A percentile compares a stretch with the other conserved stretches of the same genome.
phyloP scores from a whole-genome alignment of 108 stramenopile species.

The Schizochytrium sp. region DNA sequence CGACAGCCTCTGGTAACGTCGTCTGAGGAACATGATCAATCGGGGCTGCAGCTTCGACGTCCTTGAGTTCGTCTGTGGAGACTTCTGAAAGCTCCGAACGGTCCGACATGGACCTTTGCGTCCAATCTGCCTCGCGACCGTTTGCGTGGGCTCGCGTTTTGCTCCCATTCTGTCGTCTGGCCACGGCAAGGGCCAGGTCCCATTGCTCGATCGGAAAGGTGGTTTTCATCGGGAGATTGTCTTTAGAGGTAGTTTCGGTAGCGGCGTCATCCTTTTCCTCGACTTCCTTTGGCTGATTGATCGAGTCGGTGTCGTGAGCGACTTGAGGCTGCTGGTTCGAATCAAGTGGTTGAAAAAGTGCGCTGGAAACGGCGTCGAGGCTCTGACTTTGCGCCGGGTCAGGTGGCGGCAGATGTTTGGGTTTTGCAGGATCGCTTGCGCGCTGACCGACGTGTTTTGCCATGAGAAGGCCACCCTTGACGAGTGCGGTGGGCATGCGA shows the following conservation, averaged over 20 bases:
- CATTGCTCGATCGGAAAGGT: neutral
- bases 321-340: too few relatives aligned
- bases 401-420: too few relatives aligned
- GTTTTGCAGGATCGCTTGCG: too few relatives aligned
- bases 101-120: neutral
- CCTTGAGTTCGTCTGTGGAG: neutral
- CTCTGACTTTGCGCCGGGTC: too few relatives aligned
- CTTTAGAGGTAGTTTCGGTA: neutral
- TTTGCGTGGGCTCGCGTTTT: neutral
- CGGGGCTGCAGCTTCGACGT: neutral
- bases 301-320: too few relatives aligned
- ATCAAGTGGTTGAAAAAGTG: too few relatives aligned
- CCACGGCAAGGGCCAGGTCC: neutral
- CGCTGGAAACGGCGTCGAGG: too few relatives aligned
- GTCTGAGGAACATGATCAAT: neutral
- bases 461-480: neutral
- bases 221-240: neutral
- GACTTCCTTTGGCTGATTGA: too few relatives aligned
- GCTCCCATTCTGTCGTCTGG: neutral
- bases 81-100: neutral
- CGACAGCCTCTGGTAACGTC: neutral
- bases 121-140: neutral
- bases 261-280: too few relatives aligned
- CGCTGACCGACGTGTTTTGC: too few relatives aligned
- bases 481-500: neutral